Base-by-base conservation (phyloP, 345 rosid species). In the Populus simonii region DNA sequence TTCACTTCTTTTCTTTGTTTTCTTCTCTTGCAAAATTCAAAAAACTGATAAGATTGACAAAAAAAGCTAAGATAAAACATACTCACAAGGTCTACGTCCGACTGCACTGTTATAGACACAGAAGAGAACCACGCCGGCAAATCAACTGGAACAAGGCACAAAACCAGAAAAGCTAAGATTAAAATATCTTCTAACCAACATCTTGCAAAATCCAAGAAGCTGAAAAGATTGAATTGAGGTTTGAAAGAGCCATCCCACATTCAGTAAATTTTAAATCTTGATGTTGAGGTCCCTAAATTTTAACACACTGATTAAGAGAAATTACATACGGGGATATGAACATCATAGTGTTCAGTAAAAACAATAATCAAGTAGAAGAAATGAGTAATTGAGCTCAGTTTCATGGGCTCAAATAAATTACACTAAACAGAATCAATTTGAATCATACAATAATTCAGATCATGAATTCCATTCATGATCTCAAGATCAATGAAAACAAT, bases 91-190 rank as follows among this genome's bases (percentile, higher is more conserved):
- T 90, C 89, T 22, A 92, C 98, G 86, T 92, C 91, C 27, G 97
- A 90, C 75, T 88, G 88, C 89, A 93, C 77, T 59, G 84, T 85
- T 45, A 96, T 76, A 71, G 91, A 91, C 82, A 96, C 39, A 15
- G 96, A 90, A 11, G 98, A 90, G 90, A 96, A 96, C 96, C 93
- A 93, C 73, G 86, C 93, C 29, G 98, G 98, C 84, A 96, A 88
- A 82, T 93, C 98, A 79, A 95, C 99, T 96, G 92, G 33, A 84
- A 82, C 70, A 84, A 77, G 25, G 41, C 66, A 85, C 75, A 76
- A 45, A 55, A 72, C 38, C 63, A 62, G 81, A 82, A 45, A 59
- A 74, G 73, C 51, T 31, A 66, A 82, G 20, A 66, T 27, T 66
- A 27, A 16, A 20, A 31, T 31, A 66, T 31, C 9, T 33, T 33